Conservation (phyloP, 495 filamentous ascomycete genomes). For the Penicillium tannophilum region DNA sequence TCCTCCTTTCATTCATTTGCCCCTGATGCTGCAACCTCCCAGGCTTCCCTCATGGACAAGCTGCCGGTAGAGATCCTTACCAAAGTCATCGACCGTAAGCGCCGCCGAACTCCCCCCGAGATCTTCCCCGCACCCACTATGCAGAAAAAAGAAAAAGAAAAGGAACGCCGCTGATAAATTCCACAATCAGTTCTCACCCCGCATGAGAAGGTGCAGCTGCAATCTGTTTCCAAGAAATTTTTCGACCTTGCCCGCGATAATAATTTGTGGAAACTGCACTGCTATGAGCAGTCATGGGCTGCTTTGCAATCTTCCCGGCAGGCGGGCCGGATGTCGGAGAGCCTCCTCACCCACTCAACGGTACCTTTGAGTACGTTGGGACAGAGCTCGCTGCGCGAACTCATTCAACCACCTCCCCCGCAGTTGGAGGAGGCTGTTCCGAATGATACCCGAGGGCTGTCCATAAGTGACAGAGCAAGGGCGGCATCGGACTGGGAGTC, state of each 20-base stretch:
- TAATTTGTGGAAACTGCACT: conserved; percentile 72
- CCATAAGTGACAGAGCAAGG: conserved; percentile 46
- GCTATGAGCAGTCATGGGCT: conserved; percentile 66
- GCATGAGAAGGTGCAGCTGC: conserved; percentile 67
- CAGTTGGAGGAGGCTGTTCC: conserved; percentile 10
- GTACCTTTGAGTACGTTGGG: conserved; percentile 38
- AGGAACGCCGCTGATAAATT: conserved; percentile 23
- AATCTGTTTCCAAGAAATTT: conserved; percentile 69
- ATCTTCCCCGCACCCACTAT: conserved; percentile 32
- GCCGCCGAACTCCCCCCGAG: conserved; percentile 18
- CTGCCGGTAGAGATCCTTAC: conserved; percentile 79
- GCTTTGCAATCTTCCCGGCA: conserved; percentile 43
- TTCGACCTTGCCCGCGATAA: conserved; percentile 73
- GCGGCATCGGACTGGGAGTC: conserved; percentile 82
- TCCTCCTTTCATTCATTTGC: conserved; percentile 17
- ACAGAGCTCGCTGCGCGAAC: conserved; percentile 37
- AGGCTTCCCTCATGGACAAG: conserved; percentile 51
- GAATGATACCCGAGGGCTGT: conserved; percentile 22
- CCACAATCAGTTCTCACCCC: conserved; percentile 63
- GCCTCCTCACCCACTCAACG: conserved; percentile 30
- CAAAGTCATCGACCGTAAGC: conserved; percentile 73
- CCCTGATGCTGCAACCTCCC: conserved; percentile 36
- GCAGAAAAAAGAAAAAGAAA: conserved; percentile 3
- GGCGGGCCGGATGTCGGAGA: conserved; percentile 30
- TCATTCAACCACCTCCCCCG: conserved; percentile 38